Conservation (phyloP, 1,139 yeast species). For the Yamadazyma songkhlaensis region DNA sequence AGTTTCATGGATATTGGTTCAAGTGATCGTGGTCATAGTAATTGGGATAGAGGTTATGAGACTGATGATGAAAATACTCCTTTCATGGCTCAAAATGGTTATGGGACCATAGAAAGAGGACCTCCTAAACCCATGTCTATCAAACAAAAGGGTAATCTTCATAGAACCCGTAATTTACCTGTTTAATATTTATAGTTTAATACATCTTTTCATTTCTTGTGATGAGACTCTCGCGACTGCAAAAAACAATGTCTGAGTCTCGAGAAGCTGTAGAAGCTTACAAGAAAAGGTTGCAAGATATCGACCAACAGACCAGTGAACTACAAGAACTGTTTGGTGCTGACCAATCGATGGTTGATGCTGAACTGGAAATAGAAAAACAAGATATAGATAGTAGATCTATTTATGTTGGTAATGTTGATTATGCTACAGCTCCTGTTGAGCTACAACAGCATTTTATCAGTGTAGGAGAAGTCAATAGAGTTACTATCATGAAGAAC, state of each 20-base stretch:
- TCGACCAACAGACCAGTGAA: constrained; percentile 29
- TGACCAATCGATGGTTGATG: background rate
- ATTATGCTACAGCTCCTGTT: constrained; percentile 74
- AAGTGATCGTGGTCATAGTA: constrained; percentile 21
- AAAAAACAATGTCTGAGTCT: background rate
- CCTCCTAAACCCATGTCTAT: constrained; percentile 12
- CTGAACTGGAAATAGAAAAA: constrained; percentile 19
- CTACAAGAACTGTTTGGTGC: constrained; percentile 17
- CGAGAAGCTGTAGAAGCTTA: constrained; percentile 5
- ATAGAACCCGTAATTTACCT: constrained; percentile 38
- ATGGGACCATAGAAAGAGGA: constrained; percentile 3
- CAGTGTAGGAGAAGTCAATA: constrained; percentile 70
- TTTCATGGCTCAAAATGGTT: constrained; percentile 16
- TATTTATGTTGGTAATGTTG: constrained; percentile 85
- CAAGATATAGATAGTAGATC: constrained; percentile 68
- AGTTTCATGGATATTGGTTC: constrained; percentile 41
- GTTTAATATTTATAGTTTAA: background rate
- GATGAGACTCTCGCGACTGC: too few species aligned
- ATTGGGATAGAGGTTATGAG: constrained; percentile 41
- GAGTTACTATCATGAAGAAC: constrained; percentile 79
- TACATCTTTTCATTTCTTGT: background rate
- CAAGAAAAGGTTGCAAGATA: constrained; percentile 19
- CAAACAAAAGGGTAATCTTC: constrained; percentile 16
- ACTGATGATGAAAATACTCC: constrained; percentile 42
- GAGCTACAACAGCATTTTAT: constrained; percentile 79